Evolutionary conservation across 1,139 yeast genomes (phyloP).

Genomic region (Pichia sp.): DNA sequence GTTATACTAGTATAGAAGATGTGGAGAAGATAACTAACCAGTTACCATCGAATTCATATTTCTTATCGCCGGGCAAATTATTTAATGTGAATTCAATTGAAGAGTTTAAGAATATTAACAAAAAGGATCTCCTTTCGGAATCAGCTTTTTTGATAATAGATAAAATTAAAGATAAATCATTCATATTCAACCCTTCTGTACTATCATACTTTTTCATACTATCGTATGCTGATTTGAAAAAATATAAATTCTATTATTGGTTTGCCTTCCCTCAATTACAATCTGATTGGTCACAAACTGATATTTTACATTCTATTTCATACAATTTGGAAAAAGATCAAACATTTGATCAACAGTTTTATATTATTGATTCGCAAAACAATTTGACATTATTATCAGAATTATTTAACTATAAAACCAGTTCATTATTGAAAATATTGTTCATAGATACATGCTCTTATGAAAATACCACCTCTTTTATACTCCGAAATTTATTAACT

Average conservation of each 20-base stretch:
- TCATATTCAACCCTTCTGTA: slow-evolving; percentile 35
- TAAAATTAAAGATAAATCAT: slow-evolving; percentile 31
- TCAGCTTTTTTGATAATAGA: slow-evolving; percentile 36
- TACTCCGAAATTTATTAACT: slow-evolving; percentile 59
- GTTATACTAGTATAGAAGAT: slow-evolving; percentile 35
- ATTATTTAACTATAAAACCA: slow-evolving; percentile 10
- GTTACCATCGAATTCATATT: slow-evolving; percentile 20
- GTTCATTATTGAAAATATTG: slow-evolving; percentile 35
- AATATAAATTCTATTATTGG: slow-evolving; percentile 87
- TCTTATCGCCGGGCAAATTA: slow-evolving; percentile 30
- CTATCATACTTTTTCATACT: slow-evolving; percentile 52
- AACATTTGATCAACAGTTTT: slow-evolving; percentile 19
- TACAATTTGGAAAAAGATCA: slow-evolving; percentile 17
- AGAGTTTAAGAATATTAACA: slow-evolving; percentile 66
- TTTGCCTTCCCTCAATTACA: slow-evolving; percentile 66
- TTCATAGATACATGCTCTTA: slow-evolving; percentile 58
- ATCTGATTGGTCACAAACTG: slow-evolving; percentile 37
- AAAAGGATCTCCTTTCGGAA: slow-evolving; percentile 45
- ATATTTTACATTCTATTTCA: slow-evolving; percentile 4
- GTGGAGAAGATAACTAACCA: slow-evolving; percentile 21
- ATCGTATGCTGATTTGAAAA: slow-evolving; percentile 81
- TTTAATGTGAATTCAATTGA: slow-evolving; percentile 77
- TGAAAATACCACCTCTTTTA: slow-evolving; percentile 48
- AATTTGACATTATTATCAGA: slow-evolving; percentile 16
- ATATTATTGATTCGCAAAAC: slow-evolving; percentile 20